phyloP scores from a whole-genome alignment of 2,329 filamentous ascomycete genomes.

The Fusarium nodosum region DNA sequence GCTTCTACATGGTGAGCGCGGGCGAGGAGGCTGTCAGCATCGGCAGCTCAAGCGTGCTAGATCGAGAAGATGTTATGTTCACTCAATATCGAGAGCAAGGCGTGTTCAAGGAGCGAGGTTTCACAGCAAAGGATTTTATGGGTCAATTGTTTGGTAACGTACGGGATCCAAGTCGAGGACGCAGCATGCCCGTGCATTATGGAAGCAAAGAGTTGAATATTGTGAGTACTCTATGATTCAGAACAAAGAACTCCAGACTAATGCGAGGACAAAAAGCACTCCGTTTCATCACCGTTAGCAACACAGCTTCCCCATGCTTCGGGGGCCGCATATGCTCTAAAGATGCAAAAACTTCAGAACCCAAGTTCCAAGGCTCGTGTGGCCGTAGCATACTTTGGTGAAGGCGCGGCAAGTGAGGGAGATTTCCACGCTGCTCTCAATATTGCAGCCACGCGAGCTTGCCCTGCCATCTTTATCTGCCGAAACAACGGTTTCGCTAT shows the following conservation, averaged over 20 bases:
- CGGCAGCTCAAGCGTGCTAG: slow-evolving; percentile 85
- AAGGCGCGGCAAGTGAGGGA: slow-evolving; percentile 90
- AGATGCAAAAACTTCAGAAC: slow-evolving; percentile 81
- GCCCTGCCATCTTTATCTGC: slow-evolving; percentile 90
- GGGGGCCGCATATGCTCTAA: slow-evolving; percentile 88
- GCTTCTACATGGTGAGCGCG: slow-evolving; percentile 97
- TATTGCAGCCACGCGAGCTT: slow-evolving; percentile 89
- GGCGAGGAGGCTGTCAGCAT: slow-evolving; percentile 96
- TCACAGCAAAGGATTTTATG: slow-evolving; percentile 92
- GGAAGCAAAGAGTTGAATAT: slow-evolving; percentile 87
- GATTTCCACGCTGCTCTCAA: slow-evolving; percentile 94
- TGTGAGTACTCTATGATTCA: slow-evolving; percentile 62
- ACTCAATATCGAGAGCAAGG: slow-evolving; percentile 96
- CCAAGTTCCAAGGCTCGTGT: slow-evolving; percentile 76
- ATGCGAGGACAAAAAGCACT: slow-evolving; percentile 68
- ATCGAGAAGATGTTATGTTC: slow-evolving; percentile 90
- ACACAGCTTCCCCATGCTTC: slow-evolving; percentile 92
- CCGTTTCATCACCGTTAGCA: slow-evolving; percentile 84
- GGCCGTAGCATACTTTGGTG: slow-evolving; percentile 88
- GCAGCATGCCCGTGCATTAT: slow-evolving; percentile 99
- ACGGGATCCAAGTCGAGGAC: slow-evolving; percentile 82
- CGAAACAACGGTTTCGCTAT: slow-evolving; percentile 95
- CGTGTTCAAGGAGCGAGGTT: slow-evolving; percentile 90
- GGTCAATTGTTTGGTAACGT: slow-evolving; percentile 91
- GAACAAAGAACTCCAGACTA: slow-evolving; percentile 3